Percentiles rank a stretch among this genome's conserved stretches.
Evolutionary conservation across 805 yeast genomes (phyloP).

Genomic region (Debaryomyces tyrocola): DNA sequence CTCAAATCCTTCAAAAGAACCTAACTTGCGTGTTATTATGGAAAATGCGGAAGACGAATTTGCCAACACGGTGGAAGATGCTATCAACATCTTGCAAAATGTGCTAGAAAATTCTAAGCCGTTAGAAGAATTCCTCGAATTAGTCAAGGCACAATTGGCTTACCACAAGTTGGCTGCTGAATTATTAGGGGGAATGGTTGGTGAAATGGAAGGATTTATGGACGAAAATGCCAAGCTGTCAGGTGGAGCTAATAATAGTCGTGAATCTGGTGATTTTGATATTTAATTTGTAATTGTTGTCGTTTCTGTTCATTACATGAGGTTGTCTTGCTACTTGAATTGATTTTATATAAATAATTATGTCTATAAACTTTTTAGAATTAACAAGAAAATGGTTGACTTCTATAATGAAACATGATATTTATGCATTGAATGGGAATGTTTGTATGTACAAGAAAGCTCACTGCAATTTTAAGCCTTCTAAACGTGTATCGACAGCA

Average conservation of each 20-base stretch:
- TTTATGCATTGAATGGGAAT: not conserved
- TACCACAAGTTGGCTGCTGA: constrained; percentile 76
- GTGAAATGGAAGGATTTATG: constrained; percentile 60
- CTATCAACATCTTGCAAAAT: constrained; percentile 78
- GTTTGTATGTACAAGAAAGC: not conserved
- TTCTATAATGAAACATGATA: not conserved
- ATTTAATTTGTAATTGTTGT: constrained; percentile 13
- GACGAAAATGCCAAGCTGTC: constrained; percentile 38
- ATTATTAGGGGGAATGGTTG: constrained; percentile 61
- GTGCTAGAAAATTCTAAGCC: constrained; percentile 72
- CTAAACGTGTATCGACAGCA: constrained; percentile 33
- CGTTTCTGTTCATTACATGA: not conserved
- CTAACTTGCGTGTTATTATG: constrained; percentile 71
- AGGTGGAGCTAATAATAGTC: constrained; percentile 7
- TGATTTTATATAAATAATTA: not conserved
- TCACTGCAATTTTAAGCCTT: constrained; percentile 23
- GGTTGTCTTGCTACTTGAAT: not conserved
- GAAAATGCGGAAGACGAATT: constrained; percentile 87
- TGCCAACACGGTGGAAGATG: constrained; percentile 87
- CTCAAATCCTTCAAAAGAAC: constrained; percentile 54
- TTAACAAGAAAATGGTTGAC: too few relatives aligned
- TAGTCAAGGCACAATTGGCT: constrained; percentile 76
- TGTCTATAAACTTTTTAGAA: not conserved
- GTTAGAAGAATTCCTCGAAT: constrained; percentile 62
- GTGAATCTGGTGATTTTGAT: constrained; percentile 36